phyloP scores from a whole-genome alignment of 352 stramenopile species.

The Halophytophthora batemanensis region DNA sequence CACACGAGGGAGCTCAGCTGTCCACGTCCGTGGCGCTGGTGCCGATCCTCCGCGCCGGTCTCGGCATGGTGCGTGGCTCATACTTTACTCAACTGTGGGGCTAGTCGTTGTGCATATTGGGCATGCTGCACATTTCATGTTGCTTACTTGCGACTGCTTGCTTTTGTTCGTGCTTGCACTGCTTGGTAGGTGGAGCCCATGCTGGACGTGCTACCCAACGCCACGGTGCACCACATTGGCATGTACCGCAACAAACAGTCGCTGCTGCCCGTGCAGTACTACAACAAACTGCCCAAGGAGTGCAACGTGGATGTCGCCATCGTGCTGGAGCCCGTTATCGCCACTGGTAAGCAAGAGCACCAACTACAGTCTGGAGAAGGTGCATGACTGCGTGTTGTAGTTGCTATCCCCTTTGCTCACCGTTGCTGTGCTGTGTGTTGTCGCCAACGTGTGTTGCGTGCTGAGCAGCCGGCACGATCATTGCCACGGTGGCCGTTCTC shows the following conservation, averaged over 20 bases:
- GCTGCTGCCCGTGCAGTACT: constrained; percentile 97
- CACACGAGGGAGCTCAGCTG: constrained; percentile 86
- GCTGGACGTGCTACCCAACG: constrained; percentile 95
- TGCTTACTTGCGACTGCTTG: background rate
- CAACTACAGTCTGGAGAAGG: background rate
- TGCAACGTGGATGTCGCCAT: constrained; percentile 92
- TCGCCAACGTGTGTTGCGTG: background rate
- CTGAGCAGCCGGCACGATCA: constrained; percentile 85
- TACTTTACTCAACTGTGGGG: no score
- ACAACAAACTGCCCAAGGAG: constrained; percentile 97
- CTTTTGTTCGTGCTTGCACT: constrained; percentile 5
- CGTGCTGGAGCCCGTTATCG: constrained; percentile 96
- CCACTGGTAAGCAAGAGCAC: constrained; percentile 57
- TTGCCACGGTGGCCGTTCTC: constrained; percentile 94
- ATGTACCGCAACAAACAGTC: constrained; percentile 91
- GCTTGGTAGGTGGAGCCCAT: constrained; percentile 91
- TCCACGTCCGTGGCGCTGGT: constrained; percentile 92
- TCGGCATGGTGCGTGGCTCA: constrained; percentile 73
- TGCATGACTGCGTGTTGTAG: background rate
- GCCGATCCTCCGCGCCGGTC: constrained; percentile 92
- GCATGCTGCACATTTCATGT: background rate
- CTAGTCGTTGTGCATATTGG: background rate
- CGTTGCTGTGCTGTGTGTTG: background rate
- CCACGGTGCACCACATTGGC: constrained; percentile 97
- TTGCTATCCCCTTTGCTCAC: background rate